These are phyloP conservation scores for Trypanosoma vivax DNA, from an alignment of 208 protist genomes.

Conservation along the genomic window DNA sequence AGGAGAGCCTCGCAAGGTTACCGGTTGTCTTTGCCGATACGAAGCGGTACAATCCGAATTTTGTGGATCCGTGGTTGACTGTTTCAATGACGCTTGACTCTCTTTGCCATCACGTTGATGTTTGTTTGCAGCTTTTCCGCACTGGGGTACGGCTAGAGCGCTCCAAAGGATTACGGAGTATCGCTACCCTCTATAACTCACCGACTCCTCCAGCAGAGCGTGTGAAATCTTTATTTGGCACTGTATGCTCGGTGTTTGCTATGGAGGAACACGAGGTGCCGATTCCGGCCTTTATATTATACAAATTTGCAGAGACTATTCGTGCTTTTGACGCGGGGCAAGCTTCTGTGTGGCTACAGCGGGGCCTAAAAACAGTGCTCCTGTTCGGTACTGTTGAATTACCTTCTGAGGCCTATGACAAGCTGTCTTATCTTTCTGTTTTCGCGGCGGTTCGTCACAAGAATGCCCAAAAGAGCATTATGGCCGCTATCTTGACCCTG, in stretches of 20 bases:
- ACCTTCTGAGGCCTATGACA: neutral
- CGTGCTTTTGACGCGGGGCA: constrained; percentile 12
- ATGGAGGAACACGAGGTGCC: constrained; percentile 3
- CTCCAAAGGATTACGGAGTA: constrained; percentile 34
- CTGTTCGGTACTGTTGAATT: neutral
- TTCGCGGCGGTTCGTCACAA: neutral
- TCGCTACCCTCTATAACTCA: constrained; percentile 44
- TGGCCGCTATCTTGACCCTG: constrained; percentile 14
- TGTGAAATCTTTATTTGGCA: constrained; percentile 28
- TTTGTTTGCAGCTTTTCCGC: constrained; percentile 70
- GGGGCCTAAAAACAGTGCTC: constrained; percentile 5
- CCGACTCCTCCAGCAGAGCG: constrained; percentile 18
- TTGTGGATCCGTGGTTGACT: constrained; percentile 33
- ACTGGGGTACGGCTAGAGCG: constrained; percentile 17
- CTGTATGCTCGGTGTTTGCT: constrained; percentile 21
- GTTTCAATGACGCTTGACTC: constrained; percentile 18
- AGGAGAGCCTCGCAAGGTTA: constrained; percentile 21
- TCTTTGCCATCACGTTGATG: constrained; percentile 19
- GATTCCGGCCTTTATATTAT: constrained; percentile 7
- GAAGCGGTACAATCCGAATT: constrained; percentile 16
- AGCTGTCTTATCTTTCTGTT: neutral
- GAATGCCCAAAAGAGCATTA: neutral
- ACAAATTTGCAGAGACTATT: constrained; percentile 19
- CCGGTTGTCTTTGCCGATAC: constrained; percentile 9
- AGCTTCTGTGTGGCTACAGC: constrained; percentile 12